A percentile compares a stretch with the other conserved stretches of the same genome.
Evolutionary conservation across 164 flowering plant genomes (phyloP).

Genomic region (Stephania yunnanensis): DNA sequence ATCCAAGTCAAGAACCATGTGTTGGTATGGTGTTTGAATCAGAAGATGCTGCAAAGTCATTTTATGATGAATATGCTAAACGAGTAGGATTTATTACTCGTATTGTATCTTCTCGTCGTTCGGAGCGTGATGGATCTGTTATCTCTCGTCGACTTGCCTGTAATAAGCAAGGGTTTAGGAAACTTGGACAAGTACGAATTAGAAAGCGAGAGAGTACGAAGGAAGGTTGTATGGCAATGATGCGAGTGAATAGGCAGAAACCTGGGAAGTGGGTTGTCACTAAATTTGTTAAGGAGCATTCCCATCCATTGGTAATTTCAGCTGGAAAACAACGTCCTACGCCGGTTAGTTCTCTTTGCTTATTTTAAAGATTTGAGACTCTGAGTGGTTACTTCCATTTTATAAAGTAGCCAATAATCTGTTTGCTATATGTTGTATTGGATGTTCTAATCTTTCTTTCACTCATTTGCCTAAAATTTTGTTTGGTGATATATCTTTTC

Average conservation of each 20-base stretch:
- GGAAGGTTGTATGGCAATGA: constrained; percentile 32
- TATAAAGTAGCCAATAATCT: not conserved
- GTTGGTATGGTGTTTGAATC: constrained; percentile 55
- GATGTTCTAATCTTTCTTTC: not conserved
- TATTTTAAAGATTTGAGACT: not conserved
- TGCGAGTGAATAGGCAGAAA: constrained; percentile 42
- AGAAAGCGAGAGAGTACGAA: constrained; percentile 24
- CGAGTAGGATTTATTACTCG: constrained; percentile 40
- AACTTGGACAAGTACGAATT: constrained; percentile 11
- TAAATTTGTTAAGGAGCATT: constrained; percentile 59
- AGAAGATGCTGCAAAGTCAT: constrained; percentile 42
- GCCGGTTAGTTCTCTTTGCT: constrained; percentile 31
- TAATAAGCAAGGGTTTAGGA: constrained; percentile 25
- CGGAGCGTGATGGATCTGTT: constrained; percentile 46
- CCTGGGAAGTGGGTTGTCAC: constrained; percentile 53
- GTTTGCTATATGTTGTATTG: not conserved
- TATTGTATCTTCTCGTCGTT: constrained; percentile 37
- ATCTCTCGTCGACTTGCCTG: constrained; percentile 46
- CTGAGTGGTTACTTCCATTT: not conserved
- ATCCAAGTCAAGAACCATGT: constrained; percentile 31
- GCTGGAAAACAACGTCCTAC: constrained; percentile 37
- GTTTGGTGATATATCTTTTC: not conserved
- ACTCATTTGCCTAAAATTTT: not conserved
- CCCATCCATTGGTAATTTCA: constrained; percentile 50
- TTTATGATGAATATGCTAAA: constrained; percentile 49